Base-by-base conservation (phyloP, 129 eudicot species). In the Mikania micrantha region DNA sequence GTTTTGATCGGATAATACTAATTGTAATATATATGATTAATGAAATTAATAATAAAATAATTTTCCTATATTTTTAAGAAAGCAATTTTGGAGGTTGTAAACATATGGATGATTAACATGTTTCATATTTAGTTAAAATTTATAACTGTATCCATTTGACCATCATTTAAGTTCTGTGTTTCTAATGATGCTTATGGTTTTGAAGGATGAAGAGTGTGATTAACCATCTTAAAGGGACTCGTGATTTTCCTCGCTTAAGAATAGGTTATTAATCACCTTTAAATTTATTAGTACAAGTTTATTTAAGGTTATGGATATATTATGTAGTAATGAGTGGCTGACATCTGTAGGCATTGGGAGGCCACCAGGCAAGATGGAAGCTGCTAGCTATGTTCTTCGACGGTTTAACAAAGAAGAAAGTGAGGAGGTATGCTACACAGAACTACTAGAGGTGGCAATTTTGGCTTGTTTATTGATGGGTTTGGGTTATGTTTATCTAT, bases 311-410 rank as follows among this genome's bases (percentile, higher is more conserved):
- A 9, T 45, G 34, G 12, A 45, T 28, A 36, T 31, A 20, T 24
- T 58, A 17, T 45, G 38, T 66, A 58, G 59, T 56, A 7, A 49
- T 31, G 42, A 66, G 20, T 61, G 47, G 12, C 20, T 50, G 68
- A 35, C 12, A 32, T 50, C 4, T 44, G 44, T 66, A 92, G 98
- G 98, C 69, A 88, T 93, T 62, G 99, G 99, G 45, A 80, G 99
- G 77, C 99, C 99, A 66, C 91, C 96, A 36, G 99, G 99, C 59
- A 89, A 79, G 76, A 89, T 93, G 96, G 90, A 86, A 74, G 80
- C 99, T 27, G 84, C 79, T 20, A 87, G 53, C 68, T 93, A 64
- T 74, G 96, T 93, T 81, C 89, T 93, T 60, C 82, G 90, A 7
- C 71, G 88, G 44, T 93, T 93, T 64, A 93, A 29, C 79, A 84